Percentiles rank a stretch among this genome's conserved stretches.
phyloP scores from a whole-genome alignment of 2,329 filamentous ascomycete species.

The Pseudogymnoascus sp. region DNA sequence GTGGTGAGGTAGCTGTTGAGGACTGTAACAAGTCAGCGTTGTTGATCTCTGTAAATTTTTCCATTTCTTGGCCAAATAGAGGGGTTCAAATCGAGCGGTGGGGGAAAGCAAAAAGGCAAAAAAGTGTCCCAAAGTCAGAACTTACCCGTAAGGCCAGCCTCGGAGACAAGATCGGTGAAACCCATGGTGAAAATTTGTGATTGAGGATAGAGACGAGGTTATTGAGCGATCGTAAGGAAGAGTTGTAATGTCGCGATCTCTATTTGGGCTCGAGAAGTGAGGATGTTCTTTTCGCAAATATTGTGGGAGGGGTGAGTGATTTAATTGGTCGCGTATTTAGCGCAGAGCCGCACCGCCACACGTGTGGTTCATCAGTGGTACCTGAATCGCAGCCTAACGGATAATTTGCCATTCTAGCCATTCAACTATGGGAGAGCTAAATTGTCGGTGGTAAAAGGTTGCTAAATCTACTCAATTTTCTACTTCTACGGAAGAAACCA shows the following conservation, averaged over 20 bases:
- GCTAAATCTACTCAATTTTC: background rate
- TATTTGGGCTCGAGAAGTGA: constrained; percentile 3
- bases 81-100: constrained; percentile 9
- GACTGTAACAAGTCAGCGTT: constrained; percentile 40
- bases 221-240: constrained; percentile 4
- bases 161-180: constrained; percentile 60
- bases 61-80: constrained; percentile 11
- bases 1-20: constrained; percentile 68
- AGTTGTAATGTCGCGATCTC: constrained; percentile 9
- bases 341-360: background rate
- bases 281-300: constrained; percentile 7
- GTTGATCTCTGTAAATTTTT: constrained; percentile 12
- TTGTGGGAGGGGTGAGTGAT: constrained; percentile 9
- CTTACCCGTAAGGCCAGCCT: constrained; percentile 52
- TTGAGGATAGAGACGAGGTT: constrained; percentile 2
- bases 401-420: constrained; percentile 6
- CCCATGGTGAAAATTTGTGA: constrained; percentile 43
- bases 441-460: background rate
- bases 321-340: constrained; percentile 11
- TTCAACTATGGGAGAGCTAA: background rate
- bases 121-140: constrained; percentile 23
- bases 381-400: constrained; percentile 5
- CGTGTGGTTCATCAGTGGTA: constrained; percentile 6
- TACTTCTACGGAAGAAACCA: background rate
- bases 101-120: constrained; percentile 9